A percentile compares a stretch with the other conserved stretches of the same genome.
phyloP scores from a whole-genome alignment of 1,284 basidiomycete genomes.

The Pholiota adiposa region DNA sequence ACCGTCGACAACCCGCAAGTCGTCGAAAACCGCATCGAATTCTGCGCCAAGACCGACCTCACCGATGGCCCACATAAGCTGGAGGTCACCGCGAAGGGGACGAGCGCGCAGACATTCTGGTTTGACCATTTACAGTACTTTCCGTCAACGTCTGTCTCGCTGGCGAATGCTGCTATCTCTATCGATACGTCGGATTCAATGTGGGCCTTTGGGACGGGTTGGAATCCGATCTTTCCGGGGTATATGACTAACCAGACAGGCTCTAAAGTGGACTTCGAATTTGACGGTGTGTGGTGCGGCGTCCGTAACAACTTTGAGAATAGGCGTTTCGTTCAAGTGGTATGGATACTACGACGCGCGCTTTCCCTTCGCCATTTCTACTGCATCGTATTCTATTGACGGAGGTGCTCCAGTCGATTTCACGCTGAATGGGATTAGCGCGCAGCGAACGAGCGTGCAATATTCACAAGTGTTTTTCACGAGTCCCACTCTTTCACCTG shows the following conservation, averaged over 20 bases:
- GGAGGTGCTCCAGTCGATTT: conserved; percentile 10
- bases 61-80: conserved; percentile 25
- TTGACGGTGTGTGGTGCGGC: conserved; percentile 24
- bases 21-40: conserved; percentile 23
- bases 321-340: conserved; percentile 20
- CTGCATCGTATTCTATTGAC: conserved; percentile 22
- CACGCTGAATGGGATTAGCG: conserved; percentile 13
- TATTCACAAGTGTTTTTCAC: conserved; percentile 24
- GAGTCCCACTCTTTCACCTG: conserved; percentile 13
- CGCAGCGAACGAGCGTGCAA: conserved; percentile 13
- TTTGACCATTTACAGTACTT: conserved; percentile 32
- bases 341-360: conserved; percentile 17
- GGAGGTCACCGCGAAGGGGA: conserved; percentile 23
- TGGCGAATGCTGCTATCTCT: conserved; percentile 18
- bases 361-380: conserved; percentile 11
- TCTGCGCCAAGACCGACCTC: conserved; percentile 21
- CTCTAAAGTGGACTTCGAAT: conserved; percentile 22
- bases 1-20: conserved; percentile 9
- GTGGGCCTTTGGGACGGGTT: conserved; percentile 21
- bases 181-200: conserved; percentile 23
- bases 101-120: conserved; percentile 26
- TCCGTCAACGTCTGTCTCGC: conserved; percentile 22
- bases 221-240: conserved; percentile 19
- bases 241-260: conserved; percentile 22
- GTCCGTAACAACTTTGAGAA: background rate